These are phyloP conservation scores for Melastoma malabathricum DNA, from an alignment of 345 rosid genomes.

Conservation along the genomic window DNA sequence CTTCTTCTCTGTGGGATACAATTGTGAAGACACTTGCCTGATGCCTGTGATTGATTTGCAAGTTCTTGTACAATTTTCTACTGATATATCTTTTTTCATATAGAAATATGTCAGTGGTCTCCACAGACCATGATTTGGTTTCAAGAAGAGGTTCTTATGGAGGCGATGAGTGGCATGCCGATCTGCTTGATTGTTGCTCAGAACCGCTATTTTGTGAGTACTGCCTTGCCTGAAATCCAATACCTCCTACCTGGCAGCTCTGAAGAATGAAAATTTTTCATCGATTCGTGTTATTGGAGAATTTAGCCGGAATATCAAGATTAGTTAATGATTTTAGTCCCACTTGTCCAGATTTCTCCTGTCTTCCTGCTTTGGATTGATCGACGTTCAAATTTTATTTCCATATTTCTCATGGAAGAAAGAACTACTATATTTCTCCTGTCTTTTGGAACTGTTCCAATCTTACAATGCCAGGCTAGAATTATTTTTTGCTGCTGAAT, in stretches of 20 bases:
- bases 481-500: no score
- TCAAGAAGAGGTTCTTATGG: conserved; percentile 36
- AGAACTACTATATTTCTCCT: no score
- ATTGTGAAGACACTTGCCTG: no score
- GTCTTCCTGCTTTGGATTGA: no score
- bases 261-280: neutral
- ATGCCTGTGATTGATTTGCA: neutral
- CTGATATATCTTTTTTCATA: conserved; percentile 10
- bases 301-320: no score
- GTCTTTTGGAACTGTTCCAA: no score
- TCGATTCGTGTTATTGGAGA: neutral
- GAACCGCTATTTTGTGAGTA: conserved; percentile 72
- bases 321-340: no score
- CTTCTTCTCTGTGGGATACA: no score
- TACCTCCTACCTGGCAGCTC: neutral
- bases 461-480: no score
- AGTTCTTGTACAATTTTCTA: neutral
- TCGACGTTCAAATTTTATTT: no score
- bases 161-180: conserved; percentile 70
- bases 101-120: conserved; percentile 59
- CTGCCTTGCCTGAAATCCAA: neutral
- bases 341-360: no score
- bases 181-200: conserved; percentile 81
- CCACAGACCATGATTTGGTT: conserved; percentile 55
- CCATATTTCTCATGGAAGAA: no score